Conservation (phyloP, 805 yeast genomes). For the Dipodascopsis uninucleata region DNA sequence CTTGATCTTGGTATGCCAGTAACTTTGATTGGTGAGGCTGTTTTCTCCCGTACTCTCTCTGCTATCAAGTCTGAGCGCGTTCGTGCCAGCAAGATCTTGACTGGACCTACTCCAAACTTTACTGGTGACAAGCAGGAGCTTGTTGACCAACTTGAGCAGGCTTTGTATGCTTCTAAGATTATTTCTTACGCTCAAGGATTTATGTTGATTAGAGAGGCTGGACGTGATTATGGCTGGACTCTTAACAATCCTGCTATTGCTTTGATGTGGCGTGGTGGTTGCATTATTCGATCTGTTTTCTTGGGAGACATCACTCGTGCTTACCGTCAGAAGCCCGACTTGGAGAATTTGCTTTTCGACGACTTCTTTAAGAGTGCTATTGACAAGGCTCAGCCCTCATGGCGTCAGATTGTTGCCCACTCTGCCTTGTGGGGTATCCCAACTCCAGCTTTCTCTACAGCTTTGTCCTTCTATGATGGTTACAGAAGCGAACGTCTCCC, state of each 20-base stretch:
- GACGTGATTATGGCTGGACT: constrained; percentile 93
- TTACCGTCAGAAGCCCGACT: constrained; percentile 85
- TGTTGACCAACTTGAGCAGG: constrained; percentile 94
- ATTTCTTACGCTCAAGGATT: constrained; percentile 99
- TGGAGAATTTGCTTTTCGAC: constrained; percentile 93
- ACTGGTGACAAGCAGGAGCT: constrained; percentile 75
- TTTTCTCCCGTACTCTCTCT: constrained; percentile 82
- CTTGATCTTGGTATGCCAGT: constrained; percentile 98
- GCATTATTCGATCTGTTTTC: constrained; percentile 98
- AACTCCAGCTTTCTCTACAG: constrained; percentile 96
- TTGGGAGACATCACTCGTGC: constrained; percentile 96
- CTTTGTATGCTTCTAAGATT: constrained; percentile 95
- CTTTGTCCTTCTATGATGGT: constrained; percentile 97
- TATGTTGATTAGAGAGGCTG: constrained; percentile 98
- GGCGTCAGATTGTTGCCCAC: constrained; percentile 84
- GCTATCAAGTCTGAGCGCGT: constrained; percentile 89
- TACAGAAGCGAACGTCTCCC: constrained; percentile 94
- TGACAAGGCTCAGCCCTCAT: constrained; percentile 87
- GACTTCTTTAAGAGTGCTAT: constrained; percentile 91
- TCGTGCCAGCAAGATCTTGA: constrained; percentile 71
- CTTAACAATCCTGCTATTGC: constrained; percentile 98
- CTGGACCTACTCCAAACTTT: constrained; percentile 75
- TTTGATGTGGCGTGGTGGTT: constrained; percentile 99
- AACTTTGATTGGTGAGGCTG: constrained; percentile 98
- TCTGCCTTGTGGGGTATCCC: constrained; percentile 88